Evolutionary conservation across 73 alveolate species (phyloP), one percentile per base, ranked within the genome.

Genomic region (Stentor roeselii): DNA sequence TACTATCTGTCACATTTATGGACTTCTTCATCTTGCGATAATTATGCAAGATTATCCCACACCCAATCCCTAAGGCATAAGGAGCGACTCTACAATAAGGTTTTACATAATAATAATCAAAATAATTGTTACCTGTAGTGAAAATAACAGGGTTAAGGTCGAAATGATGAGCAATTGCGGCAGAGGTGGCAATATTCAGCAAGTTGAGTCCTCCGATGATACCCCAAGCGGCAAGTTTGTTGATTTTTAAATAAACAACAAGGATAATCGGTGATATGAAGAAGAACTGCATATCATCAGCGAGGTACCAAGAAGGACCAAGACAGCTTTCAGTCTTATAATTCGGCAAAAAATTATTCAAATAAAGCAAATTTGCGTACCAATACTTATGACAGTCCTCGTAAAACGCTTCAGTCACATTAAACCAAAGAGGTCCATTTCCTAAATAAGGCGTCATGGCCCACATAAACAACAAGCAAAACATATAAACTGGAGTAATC

Each of bases 211-310:
- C 11, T 1, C 21, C 11, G 11, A 67, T 40, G 21, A 34, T 11
- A 30, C 21, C 37, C 80, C 80, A 67, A 34, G 21, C 41, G 34
- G 34, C 34, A 21, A 21, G 34, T 32, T 67, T 67, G 41, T 67
- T 21, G 80, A 67, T 11, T 67, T 32, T 67, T 21, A 21, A 27
- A 35, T 76, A 76, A 37, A 76, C 21, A 41, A 21, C 14, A 1
- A 37, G 74, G 39, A 76, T 15, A n/a, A 76, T 0, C 59, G 93
- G 93, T 0, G 86, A n/a, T 3, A 83, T 61, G 4, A 82, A 30
- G 89, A 87, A 87, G 75, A 87, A 83, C 60, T 87, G 89, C 82
- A 87, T 50, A 3, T 87, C 92, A 39, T 87, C 82, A 21, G 86
- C 89, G 6, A 87, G 75, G 39, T 87, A 87, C 92, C 92, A 87